Evolutionary conservation across 176 grass and related monocot species (phyloP).

Genomic region (Bromus sterilis): DNA sequence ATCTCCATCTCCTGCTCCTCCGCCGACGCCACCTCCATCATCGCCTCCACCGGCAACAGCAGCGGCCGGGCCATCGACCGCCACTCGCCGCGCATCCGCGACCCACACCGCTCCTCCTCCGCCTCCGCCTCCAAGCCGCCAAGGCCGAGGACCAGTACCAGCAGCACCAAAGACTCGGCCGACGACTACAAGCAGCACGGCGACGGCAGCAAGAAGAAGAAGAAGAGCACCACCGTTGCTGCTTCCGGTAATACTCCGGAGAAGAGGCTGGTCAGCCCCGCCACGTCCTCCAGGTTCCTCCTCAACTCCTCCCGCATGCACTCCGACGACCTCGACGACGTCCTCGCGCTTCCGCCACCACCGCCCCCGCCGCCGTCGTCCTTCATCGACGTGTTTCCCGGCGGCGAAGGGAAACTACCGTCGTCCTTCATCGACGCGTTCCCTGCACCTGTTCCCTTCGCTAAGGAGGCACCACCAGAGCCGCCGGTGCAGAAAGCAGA

Average conservation of each 20-base stretch:
- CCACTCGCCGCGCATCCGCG: conserved; percentile 36
- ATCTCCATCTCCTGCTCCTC: conserved; percentile 57
- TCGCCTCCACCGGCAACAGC: neutral
- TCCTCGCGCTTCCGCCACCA: neutral
- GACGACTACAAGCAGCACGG: neutral
- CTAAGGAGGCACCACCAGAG: neutral
- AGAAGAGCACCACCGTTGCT: neutral
- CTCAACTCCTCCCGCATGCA: conserved; percentile 67
- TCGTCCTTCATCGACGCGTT: conserved; percentile 36
- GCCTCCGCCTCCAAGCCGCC: neutral
- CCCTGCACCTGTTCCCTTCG: neutral
- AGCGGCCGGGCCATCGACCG: conserved; percentile 36
- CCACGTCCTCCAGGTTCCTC: conserved; percentile 63
- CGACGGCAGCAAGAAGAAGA: neutral
- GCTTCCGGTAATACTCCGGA: neutral
- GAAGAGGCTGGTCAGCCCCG: conserved; percentile 34
- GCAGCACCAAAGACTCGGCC: neutral
- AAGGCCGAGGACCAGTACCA: neutral
- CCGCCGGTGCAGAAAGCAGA: neutral
- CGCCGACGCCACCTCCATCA: conserved; percentile 39
- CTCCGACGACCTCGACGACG: conserved; percentile 12
- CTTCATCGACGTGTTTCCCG: conserved; percentile 40
- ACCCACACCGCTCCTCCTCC: conserved; percentile 22
- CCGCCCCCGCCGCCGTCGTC: neutral
- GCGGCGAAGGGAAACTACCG: neutral